A percentile compares a stretch with the other conserved stretches of the same genome.
These are phyloP conservation scores for Talaromyces liani DNA, from an alignment of 495 filamentous ascomycete genomes.

Conservation along the genomic window DNA sequence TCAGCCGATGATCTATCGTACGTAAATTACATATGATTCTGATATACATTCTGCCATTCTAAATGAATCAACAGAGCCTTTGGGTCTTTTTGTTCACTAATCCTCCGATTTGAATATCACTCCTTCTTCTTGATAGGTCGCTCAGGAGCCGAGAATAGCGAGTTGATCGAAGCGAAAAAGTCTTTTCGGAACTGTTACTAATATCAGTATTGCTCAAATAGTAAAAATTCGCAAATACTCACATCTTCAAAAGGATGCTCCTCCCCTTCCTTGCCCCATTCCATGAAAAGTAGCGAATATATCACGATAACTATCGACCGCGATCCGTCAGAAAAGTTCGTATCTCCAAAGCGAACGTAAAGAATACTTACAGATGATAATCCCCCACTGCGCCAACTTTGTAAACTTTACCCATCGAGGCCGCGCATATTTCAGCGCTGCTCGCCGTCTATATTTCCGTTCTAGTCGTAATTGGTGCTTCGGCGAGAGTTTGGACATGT, in stretches of 20 bases:
- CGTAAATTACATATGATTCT: neutral
- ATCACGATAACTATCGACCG: slow-evolving; percentile 49
- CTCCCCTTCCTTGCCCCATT: slow-evolving; percentile 56
- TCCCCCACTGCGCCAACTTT: slow-evolving; percentile 60
- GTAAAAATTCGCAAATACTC: slow-evolving; percentile 6
- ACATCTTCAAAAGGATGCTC: slow-evolving; percentile 50
- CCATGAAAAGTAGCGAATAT: slow-evolving; percentile 74
- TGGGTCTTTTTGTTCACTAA: neutral
- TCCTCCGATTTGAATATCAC: neutral
- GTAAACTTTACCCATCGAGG: slow-evolving; percentile 69
- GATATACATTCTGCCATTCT: neutral
- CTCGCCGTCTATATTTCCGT: slow-evolving; percentile 41
- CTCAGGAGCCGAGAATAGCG: slow-evolving; percentile 29
- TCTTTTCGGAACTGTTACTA: slow-evolving; percentile 27
- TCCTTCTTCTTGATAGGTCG: slow-evolving; percentile 22
- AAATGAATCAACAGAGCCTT: neutral
- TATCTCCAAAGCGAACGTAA: neutral
- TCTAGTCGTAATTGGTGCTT: slow-evolving; percentile 86
- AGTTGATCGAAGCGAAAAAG: slow-evolving; percentile 27
- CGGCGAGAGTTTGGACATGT: slow-evolving; percentile 69
- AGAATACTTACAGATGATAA: slow-evolving; percentile 51
- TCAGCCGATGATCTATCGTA: neutral
- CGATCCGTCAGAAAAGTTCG: slow-evolving; percentile 8
- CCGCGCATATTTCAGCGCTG: slow-evolving; percentile 61
- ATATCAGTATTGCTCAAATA: slow-evolving; percentile 2